These are phyloP conservation scores for Andrographis paniculata DNA, from an alignment of 305 asterid species.

Conservation along the genomic window DNA sequence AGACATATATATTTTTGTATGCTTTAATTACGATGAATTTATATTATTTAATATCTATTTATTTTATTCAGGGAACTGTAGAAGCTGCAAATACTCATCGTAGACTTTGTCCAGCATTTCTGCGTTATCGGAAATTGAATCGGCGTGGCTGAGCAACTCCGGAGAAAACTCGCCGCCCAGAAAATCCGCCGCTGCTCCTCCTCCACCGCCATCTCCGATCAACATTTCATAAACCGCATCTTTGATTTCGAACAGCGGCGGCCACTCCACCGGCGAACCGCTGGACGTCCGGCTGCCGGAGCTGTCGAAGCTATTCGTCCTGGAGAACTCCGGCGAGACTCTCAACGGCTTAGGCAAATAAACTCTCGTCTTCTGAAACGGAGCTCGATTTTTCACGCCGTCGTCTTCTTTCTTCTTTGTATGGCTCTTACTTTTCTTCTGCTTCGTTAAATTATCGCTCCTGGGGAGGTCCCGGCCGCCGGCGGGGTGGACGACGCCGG, in stretches of 20 bases:
- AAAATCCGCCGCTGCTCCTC: constrained; percentile 15
- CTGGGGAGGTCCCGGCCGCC: no score
- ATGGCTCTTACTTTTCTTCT: no score
- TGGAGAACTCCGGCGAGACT: constrained; percentile 4
- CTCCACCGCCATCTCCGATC: constrained; percentile 16
- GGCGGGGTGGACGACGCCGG: constrained; percentile 10
- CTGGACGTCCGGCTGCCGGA: constrained; percentile 3
- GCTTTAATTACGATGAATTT: no score
- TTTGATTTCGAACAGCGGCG: constrained; percentile 31
- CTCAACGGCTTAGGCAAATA: constrained; percentile 9
- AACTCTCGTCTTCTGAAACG: constrained; percentile 20
- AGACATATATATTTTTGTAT: no score
- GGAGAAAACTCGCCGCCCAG: constrained; percentile 16
- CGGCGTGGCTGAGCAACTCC: no score
- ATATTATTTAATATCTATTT: no score
- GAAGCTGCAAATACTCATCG: constrained; percentile 33
- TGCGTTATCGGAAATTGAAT: constrained; percentile 23
- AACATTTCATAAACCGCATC: no score
- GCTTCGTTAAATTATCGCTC: no score
- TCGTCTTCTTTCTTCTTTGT: no score
- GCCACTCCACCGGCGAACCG: constrained; percentile 22
- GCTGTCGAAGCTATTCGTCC: constrained; percentile 5
- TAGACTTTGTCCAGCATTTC: constrained; percentile 31
- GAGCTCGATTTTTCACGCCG: no score
- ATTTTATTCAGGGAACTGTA: no score